These are phyloP conservation scores for Lactifluus subvellereus DNA, from an alignment of 768 basidiomycete species.

Conservation along the genomic window DNA sequence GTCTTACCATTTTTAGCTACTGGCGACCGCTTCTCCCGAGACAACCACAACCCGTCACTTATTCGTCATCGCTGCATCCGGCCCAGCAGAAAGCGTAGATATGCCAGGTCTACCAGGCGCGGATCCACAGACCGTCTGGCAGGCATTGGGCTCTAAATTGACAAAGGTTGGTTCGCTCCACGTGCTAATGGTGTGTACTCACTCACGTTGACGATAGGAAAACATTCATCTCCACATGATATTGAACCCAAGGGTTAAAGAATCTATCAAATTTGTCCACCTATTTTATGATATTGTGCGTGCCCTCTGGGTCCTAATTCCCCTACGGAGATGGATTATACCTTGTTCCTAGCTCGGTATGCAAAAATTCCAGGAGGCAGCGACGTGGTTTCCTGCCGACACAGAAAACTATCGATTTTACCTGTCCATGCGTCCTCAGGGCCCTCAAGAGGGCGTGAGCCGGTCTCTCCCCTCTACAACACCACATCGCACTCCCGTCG, in stretches of 20 bases:
- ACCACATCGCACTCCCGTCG: background rate
- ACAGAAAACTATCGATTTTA: conserved; percentile 14
- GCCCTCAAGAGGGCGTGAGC: conserved; percentile 1
- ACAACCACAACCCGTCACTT: conserved; percentile 22
- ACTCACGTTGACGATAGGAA: conserved; percentile 16
- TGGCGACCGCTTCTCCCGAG: conserved; percentile 11
- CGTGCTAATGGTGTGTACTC: conserved; percentile 9
- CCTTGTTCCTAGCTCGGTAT: conserved; percentile 10
- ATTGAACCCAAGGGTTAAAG: conserved; percentile 15
- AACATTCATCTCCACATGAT: conserved; percentile 26
- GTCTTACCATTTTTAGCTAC: conserved; percentile 16
- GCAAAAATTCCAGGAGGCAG: conserved; percentile 15
- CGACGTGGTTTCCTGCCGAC: conserved; percentile 19
- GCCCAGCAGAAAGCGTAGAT: conserved; percentile 18
- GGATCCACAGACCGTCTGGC: conserved; percentile 16
- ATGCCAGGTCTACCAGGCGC: conserved; percentile 13
- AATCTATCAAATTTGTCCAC: conserved; percentile 9
- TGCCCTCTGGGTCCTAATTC: background rate
- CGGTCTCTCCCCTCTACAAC: background rate
- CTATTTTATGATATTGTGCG: conserved; percentile 22
- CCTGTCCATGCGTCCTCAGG: conserved; percentile 17
- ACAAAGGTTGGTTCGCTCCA: conserved; percentile 16
- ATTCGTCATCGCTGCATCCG: conserved; percentile 23
- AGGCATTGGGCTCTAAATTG: conserved; percentile 11
- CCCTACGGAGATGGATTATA: background rate